Evolutionary conservation across 768 basidiomycete genomes (phyloP).

Genomic region (Lactarius tabidus): DNA sequence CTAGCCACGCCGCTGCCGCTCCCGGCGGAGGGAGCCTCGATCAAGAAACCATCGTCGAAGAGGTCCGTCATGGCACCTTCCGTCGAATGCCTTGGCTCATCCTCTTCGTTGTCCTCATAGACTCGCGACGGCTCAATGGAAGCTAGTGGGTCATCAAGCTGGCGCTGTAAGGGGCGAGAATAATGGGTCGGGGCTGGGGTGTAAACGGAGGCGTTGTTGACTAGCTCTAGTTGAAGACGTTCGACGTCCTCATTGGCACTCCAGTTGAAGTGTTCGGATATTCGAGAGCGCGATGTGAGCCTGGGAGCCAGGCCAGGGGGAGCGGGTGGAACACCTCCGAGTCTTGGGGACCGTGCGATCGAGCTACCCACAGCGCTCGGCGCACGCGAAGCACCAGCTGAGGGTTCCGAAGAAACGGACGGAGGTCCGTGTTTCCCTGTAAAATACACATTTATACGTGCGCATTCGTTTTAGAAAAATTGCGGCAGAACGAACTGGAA

Average conservation of each 20-base stretch:
- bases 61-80: neutral
- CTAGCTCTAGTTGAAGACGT: neutral
- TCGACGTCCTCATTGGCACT: slow-evolving; percentile 11
- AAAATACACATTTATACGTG: neutral
- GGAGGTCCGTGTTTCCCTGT: slow-evolving; percentile 1
- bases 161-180: neutral
- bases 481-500: neutral
- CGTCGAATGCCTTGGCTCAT: neutral
- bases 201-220: neutral
- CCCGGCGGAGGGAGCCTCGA: neutral
- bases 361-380: neutral
- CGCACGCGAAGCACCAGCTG: neutral
- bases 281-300: neutral
- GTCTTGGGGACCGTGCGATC: neutral
- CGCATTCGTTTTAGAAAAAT: neutral
- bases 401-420: neutral
- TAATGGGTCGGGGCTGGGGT: neutral
- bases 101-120: slow-evolving; percentile 9
- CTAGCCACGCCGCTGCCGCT: neutral
- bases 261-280: slow-evolving; percentile 1
- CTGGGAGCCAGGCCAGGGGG: neutral
- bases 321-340: too few relatives aligned
- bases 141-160: neutral
- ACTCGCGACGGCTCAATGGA: neutral
- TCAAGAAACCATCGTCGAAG: neutral